Conservation (phyloP, 441 rosid species). For the Euphorbia schlechtendalii region DNA sequence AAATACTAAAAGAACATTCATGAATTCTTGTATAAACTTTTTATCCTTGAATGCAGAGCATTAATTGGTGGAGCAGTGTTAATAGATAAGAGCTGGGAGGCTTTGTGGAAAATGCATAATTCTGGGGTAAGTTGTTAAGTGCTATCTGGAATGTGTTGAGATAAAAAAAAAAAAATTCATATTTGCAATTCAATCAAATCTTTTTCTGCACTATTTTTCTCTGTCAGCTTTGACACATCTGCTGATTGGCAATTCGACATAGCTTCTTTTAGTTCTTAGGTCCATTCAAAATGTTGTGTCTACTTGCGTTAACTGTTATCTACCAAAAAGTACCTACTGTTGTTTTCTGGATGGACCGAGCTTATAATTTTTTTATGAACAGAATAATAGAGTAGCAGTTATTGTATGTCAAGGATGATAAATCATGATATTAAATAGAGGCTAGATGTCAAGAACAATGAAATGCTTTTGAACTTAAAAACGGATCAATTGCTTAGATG, state of each 20-base stretch:
- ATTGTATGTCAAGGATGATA: too few species aligned
- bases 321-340: too few species aligned
- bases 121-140: conserved; percentile 44
- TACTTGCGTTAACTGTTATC: not conserved
- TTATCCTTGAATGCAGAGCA: conserved; percentile 37
- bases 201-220: conserved; percentile 2
- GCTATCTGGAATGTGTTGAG: not conserved
- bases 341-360: not conserved
- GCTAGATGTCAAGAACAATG: not conserved
- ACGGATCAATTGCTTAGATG: not conserved
- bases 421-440: not conserved
- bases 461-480: not conserved
- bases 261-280: not conserved
- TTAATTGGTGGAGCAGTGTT: conserved; percentile 40
- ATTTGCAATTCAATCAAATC: too few species aligned
- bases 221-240: not conserved
- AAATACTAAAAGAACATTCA: not conserved
- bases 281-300: not conserved
- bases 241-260: not conserved
- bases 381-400: too few species aligned
- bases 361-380: too few species aligned
- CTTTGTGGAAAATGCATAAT: conserved; percentile 63
- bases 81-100: conserved; percentile 53
- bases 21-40: conserved; percentile 1
- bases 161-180: too few species aligned